phyloP scores from a whole-genome alignment of 2,329 filamentous ascomycete genomes.

The Alternaria postmessia region DNA sequence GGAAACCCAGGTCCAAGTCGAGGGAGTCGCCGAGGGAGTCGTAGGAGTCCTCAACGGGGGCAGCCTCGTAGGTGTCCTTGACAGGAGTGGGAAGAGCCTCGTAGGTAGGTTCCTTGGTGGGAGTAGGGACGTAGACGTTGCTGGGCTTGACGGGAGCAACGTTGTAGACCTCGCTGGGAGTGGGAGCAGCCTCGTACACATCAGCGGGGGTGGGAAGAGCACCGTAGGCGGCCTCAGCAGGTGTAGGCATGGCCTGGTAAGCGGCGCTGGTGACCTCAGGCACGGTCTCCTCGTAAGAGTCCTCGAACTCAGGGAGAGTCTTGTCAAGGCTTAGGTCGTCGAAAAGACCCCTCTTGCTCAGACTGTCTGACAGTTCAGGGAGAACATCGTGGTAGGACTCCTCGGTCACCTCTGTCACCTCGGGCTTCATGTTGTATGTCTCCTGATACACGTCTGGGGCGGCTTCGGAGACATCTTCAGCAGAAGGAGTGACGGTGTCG shows the following conservation, averaged over 20 bases:
- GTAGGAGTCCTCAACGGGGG: background rate
- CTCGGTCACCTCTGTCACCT: background rate
- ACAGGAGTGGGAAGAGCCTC: background rate
- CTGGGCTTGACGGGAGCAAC: background rate
- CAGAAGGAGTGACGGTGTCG: background rate
- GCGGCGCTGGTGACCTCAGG: background rate
- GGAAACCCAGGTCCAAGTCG: background rate
- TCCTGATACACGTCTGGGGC: background rate
- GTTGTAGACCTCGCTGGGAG: background rate
- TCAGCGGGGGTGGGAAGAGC: background rate
- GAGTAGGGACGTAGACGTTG: background rate
- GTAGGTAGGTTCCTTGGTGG: background rate
- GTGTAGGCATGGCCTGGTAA: background rate
- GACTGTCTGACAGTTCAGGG: background rate
- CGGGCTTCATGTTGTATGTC: background rate
- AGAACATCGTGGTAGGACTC: background rate
- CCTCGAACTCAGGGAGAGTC: background rate
- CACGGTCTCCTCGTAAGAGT: background rate
- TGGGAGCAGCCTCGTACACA: background rate
- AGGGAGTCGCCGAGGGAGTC: background rate
- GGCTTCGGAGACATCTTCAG: background rate
- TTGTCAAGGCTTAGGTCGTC: background rate
- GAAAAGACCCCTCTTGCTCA: background rate
- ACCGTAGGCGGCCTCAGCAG: background rate
- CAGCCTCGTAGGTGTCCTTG: background rate